phyloP scores from a whole-genome alignment of 352 stramenopile genomes.

The Phytophthora fragariaefolia region DNA sequence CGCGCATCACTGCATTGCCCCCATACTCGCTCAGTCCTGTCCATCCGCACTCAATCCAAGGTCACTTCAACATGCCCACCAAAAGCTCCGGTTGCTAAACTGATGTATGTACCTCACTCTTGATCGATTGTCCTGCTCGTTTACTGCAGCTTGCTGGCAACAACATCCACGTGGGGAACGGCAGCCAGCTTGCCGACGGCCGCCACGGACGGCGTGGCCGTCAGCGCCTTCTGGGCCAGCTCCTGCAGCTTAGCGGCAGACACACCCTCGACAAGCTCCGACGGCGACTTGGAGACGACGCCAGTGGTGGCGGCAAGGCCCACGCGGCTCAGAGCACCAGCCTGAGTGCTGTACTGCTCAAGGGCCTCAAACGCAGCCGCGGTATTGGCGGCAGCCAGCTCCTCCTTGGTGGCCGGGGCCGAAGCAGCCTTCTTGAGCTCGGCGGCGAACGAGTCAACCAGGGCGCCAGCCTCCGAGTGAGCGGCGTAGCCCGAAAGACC shows the following conservation, averaged over 20 bases:
- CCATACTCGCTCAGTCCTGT: conserved; percentile 29
- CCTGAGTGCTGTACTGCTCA: conserved; percentile 48
- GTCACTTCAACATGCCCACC: conserved; percentile 35
- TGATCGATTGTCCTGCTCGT: conserved; percentile 35
- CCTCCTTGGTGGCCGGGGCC: conserved; percentile 63
- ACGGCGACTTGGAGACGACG: conserved; percentile 49
- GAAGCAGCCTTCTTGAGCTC: conserved; percentile 82
- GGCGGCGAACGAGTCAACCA: conserved; percentile 73
- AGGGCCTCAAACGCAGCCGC: conserved; percentile 53
- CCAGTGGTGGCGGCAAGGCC: conserved; percentile 45
- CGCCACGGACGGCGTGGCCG: conserved; percentile 75
- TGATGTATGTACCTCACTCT: conserved; percentile 47
- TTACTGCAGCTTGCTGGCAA: conserved; percentile 86
- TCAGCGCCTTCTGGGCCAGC: conserved; percentile 77
- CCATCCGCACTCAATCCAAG: conserved; percentile 26
- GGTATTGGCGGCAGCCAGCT: conserved; percentile 80
- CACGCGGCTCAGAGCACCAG: conserved; percentile 49
- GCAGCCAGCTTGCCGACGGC: conserved; percentile 74
- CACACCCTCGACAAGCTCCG: conserved; percentile 52
- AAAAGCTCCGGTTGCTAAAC: conserved; percentile 32
- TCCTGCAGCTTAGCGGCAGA: conserved; percentile 75
- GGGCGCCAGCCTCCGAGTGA: conserved; percentile 56
- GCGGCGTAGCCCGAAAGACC: conserved; percentile 66
- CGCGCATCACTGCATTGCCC: conserved; percentile 21
- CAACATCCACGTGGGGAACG: conserved; percentile 75